Percentiles rank a stretch among this genome's conserved stretches.
phyloP scores from a whole-genome alignment of 768 basidiomycete species.

The Leccinum truebloodii region DNA sequence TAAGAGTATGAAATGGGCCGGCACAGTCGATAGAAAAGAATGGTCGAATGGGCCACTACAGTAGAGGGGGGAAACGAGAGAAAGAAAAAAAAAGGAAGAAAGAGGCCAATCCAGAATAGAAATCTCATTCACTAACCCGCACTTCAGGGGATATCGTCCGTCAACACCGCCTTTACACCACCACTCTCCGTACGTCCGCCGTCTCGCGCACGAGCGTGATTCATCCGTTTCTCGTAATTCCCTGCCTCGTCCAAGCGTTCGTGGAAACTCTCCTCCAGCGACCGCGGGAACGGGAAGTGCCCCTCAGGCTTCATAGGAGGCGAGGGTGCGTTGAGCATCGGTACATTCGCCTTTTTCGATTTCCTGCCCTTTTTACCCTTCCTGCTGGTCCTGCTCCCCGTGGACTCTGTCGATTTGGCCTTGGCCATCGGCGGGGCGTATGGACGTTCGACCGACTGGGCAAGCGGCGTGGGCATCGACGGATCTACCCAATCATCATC shows the following conservation, averaged over 20 bases:
- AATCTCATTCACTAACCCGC: constrained; percentile 12
- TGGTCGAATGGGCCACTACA: constrained; percentile 12
- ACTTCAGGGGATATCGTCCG: constrained; percentile 36
- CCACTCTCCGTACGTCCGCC: constrained; percentile 86
- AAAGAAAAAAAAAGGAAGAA: constrained; percentile 1
- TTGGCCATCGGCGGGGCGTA: constrained; percentile 31
- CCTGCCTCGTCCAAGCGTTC: constrained; percentile 24
- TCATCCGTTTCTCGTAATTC: constrained; percentile 57
- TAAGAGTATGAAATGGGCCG: constrained; percentile 15
- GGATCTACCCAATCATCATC: constrained; percentile 73
- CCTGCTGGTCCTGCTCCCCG: constrained; percentile 25
- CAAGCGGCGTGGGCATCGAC: constrained; percentile 44
- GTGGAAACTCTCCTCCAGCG: constrained; percentile 40
- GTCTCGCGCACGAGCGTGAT: constrained; percentile 70
- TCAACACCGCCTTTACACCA: constrained; percentile 74
- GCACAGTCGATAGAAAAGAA: constrained; percentile 10
- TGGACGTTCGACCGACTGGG: constrained; percentile 24
- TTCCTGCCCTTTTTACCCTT: constrained; percentile 40
- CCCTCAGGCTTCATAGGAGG: constrained; percentile 32
- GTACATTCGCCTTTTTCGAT: constrained; percentile 36
- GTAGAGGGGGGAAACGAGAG: constrained; percentile 6
- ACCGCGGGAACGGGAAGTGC: constrained; percentile 68
- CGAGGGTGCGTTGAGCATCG: constrained; percentile 40
- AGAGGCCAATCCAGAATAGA: constrained; percentile 11
- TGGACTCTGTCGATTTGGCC: constrained; percentile 29